Base-by-base conservation (phyloP, 2,329 filamentous ascomycete genomes). In the Pestalotiopsis sp. region DNA sequence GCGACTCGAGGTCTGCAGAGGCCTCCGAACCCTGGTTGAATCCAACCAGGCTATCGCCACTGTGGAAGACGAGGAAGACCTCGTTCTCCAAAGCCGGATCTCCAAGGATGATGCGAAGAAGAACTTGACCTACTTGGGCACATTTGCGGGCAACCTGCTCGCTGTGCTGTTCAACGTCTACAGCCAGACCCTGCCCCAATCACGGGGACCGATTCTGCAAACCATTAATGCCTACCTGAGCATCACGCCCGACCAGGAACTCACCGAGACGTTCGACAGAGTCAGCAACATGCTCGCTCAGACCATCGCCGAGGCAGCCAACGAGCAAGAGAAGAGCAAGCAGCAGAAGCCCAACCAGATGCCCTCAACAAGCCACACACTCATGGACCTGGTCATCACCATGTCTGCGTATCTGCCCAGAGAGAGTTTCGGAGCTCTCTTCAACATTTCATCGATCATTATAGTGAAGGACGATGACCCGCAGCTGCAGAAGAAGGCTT, bases 151-250 rank as follows among this genome's bases (percentile, higher is more conserved):
- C 70, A 98, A 98, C 75, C 88, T 99, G 81, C 88, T 99, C 57
- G 95, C 96, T 6, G 95, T 98, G 0, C 84, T 99, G n/a, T 98
- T 99, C 86, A 99, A 99, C 78, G 95, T 99, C 59, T 99, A 99
- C 83, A 97, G 93, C 72, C 93, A 98, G 80, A 99, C 96, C 0
- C 86, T 99, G 31, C 95, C 96, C 2, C 94, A 98, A 76, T 96
- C 93, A 76, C 89, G 96, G 73, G 95, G 94, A 0, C 94, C 93
- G 23, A 96, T 99, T 66, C 85, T 99, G 41, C 93, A 95, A 78
- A 97, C 95, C 71, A 96, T 98, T 83, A 98, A 98, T 80, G 91
- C 94, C 4, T 98, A 95, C 81, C 84, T 99, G 68, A 97, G 95
- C 83, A 93, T 98, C 74, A 93, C 94, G 0, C 92, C 93, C 0